Conservation (phyloP, 2,329 filamentous ascomycete genomes). For the Dothistroma pini region DNA sequence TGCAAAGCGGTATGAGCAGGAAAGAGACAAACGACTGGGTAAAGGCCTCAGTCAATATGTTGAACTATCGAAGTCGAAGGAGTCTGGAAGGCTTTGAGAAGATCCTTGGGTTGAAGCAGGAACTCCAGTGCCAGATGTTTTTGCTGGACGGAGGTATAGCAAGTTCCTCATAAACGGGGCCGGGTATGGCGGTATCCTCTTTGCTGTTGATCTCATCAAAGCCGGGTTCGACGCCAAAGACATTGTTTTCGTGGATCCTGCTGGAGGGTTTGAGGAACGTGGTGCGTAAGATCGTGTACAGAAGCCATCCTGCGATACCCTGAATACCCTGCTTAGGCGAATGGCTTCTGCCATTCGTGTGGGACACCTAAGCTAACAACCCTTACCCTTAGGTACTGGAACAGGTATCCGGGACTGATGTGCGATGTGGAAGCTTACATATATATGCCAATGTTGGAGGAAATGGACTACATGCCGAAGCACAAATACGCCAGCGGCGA, state of each 20-base stretch:
- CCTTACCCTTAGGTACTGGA: constrained; percentile 2
- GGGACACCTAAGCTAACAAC: too few species aligned
- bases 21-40: constrained; percentile 28
- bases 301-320: too few species aligned
- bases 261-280: constrained; percentile 48
- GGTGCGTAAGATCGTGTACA: constrained; percentile 39
- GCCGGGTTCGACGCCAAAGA: constrained; percentile 36
- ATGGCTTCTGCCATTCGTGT: too few species aligned
- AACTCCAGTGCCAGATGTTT: constrained; percentile 17
- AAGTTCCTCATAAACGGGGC: constrained; percentile 40
- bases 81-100: constrained; percentile 26
- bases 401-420: constrained; percentile 42
- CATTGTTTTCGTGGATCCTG: constrained; percentile 45
- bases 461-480: constrained; percentile 57
- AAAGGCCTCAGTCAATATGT: constrained; percentile 25
- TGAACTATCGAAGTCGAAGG: constrained; percentile 27
- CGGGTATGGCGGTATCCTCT: constrained; percentile 44
- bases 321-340: too few species aligned
- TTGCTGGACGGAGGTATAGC: constrained; percentile 16
- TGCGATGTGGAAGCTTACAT: constrained; percentile 59
- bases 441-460: constrained; percentile 58
- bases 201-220: constrained; percentile 41
- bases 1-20: constrained; percentile 24
- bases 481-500: constrained; percentile 46
- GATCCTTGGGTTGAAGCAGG: constrained; percentile 31